Conservation (phyloP, 306 rosid species). For the Glycine tomentella region DNA sequence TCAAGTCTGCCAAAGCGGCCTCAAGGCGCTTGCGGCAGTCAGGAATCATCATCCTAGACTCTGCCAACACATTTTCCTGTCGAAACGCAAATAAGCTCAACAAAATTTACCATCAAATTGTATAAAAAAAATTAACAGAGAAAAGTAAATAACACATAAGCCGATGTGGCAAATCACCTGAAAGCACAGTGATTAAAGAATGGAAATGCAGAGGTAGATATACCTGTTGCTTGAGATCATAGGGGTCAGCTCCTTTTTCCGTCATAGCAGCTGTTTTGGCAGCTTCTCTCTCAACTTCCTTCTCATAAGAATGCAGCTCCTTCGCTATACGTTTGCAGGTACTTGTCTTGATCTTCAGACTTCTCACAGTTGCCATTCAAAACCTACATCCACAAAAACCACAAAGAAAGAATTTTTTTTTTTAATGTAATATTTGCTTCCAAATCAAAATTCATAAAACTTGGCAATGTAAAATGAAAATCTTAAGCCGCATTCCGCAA, state of each 20-base stretch:
- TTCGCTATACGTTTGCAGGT: conserved; percentile 81
- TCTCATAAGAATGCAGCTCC: conserved; percentile 88
- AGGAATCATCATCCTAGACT: conserved; percentile 98
- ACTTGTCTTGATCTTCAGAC: conserved; percentile 77
- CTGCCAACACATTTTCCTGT: conserved; percentile 96
- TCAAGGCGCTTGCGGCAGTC: conserved; percentile 91
- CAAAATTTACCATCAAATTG: background rate
- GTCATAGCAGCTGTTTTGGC: conserved; percentile 87
- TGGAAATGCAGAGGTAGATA: background rate
- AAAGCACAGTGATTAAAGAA: too few relatives aligned
- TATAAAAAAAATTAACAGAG: too few relatives aligned
- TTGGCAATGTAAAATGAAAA: too few relatives aligned
- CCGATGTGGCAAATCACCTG: too few relatives aligned
- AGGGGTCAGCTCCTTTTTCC: conserved; percentile 80
- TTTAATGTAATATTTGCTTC: too few relatives aligned
- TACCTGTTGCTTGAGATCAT: conserved; percentile 94
- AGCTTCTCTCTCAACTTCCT: conserved; percentile 89
- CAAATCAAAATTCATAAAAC: too few relatives aligned
- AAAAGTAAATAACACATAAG: too few relatives aligned
- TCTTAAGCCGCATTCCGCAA: too few relatives aligned
- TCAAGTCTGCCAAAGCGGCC: conserved; percentile 72
- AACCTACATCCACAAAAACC: too few relatives aligned
- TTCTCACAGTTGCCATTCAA: conserved; percentile 68
- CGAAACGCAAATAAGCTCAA: background rate
- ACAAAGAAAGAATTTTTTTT: too few relatives aligned